These are phyloP conservation scores for Calonectria multiphialidica DNA, from an alignment of 2,329 filamentous ascomycete genomes.

Conservation along the genomic window DNA sequence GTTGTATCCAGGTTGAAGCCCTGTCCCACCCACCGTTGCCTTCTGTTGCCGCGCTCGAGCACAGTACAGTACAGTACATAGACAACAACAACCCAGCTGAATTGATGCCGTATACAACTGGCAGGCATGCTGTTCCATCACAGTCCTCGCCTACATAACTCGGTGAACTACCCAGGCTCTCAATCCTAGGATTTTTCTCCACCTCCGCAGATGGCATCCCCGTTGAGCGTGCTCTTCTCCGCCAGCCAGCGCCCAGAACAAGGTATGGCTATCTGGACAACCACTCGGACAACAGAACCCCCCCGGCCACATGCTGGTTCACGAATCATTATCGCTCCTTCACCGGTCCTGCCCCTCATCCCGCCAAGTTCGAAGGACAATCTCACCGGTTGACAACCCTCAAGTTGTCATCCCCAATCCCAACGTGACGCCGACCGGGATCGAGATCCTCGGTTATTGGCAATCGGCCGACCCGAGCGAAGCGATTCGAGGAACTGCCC, in stretches of 20 bases:
- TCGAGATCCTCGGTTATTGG: constrained; percentile 11
- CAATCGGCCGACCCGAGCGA: constrained; percentile 9
- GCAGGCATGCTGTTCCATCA: neutral
- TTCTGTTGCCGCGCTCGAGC: neutral
- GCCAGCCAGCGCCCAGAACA: neutral
- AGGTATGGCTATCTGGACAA: neutral
- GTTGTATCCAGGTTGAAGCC: neutral
- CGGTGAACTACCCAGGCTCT: neutral
- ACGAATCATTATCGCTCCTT: neutral
- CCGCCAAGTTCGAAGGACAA: neutral
- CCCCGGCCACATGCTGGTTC: constrained; percentile 3
- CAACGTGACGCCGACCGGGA: neutral
- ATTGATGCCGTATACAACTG: neutral
- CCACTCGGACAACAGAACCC: neutral
- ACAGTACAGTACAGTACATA: no score
- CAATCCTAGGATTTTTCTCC: neutral
- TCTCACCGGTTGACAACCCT: constrained; percentile 1
- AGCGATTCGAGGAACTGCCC: neutral
- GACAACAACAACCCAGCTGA: neutral
- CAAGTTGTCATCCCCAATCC: neutral
- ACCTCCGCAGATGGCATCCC: constrained; percentile 8
- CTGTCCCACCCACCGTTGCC: neutral
- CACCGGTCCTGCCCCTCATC: neutral
- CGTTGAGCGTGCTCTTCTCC: neutral
- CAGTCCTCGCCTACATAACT: neutral